These are phyloP conservation scores for Triadica sebifera DNA, from an alignment of 345 rosid genomes.

Conservation along the genomic window DNA sequence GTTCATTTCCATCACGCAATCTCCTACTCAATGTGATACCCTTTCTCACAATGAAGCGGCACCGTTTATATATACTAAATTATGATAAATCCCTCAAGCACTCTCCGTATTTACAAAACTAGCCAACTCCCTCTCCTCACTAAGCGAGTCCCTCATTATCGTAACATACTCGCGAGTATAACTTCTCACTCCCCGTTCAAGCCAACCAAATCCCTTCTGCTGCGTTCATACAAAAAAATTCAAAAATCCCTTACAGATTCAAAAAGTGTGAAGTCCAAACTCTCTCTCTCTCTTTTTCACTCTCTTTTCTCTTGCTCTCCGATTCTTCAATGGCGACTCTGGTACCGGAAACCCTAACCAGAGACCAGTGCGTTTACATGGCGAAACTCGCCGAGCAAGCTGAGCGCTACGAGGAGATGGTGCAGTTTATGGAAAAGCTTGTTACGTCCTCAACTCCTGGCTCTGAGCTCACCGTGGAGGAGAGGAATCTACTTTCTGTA, in stretches of 20 bases:
- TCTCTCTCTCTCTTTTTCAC: not conserved
- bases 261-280: not conserved
- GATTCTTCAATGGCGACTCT: conserved; percentile 35
- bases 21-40: not conserved
- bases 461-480: conserved; percentile 70
- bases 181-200: not conserved
- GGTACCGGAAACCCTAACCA: conserved; percentile 35
- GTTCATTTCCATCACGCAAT: not conserved
- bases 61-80: not conserved
- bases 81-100: not conserved
- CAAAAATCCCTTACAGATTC: not conserved
- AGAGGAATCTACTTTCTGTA: conserved; percentile 96
- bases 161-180: not conserved
- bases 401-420: conserved; percentile 98
- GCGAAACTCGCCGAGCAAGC: no score
- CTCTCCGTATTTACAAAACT: no score
- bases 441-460: conserved; percentile 45
- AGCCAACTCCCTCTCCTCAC: not conserved
- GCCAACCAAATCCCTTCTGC: conserved; percentile 5
- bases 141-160: not conserved
- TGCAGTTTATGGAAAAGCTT: conserved; percentile 86
- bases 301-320: no score
- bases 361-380: conserved; percentile 84
- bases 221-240: not conserved
- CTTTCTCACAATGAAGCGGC: not conserved